A percentile compares a stretch with the other conserved stretches of the same genome.
These are phyloP conservation scores for Pleurotus eryngii DNA, from an alignment of 768 basidiomycete species.

Conservation along the genomic window DNA sequence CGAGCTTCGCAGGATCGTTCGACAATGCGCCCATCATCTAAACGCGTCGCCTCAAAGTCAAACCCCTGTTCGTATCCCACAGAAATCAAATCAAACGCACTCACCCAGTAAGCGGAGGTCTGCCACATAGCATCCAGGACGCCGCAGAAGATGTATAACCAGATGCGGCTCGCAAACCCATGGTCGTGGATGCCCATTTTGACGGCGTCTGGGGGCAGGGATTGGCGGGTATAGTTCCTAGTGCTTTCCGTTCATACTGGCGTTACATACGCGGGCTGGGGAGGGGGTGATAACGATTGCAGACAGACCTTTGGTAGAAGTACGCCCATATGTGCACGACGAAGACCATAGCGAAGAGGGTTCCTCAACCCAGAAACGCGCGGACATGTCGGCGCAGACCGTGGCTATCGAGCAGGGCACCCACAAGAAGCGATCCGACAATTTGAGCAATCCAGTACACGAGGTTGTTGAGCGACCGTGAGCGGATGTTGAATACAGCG, in stretches of 20 bases:
- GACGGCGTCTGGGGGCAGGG: slow-evolving; percentile 30
- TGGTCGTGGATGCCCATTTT: slow-evolving; percentile 60
- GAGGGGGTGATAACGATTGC: background rate
- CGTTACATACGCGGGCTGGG: background rate
- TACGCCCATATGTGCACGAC: slow-evolving; percentile 72
- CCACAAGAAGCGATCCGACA: slow-evolving; percentile 67
- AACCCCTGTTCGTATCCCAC: no score
- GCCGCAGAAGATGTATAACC: slow-evolving; percentile 70
- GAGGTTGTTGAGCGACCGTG: slow-evolving; percentile 71
- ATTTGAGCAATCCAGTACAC: slow-evolving; percentile 84
- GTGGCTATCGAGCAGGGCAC: slow-evolving; percentile 59
- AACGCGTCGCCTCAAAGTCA: no score
- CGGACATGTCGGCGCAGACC: slow-evolving; percentile 58
- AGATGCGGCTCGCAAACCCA: slow-evolving; percentile 50
- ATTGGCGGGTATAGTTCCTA: slow-evolving; percentile 58
- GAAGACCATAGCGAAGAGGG: slow-evolving; percentile 64
- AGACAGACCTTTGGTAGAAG: slow-evolving; percentile 62
- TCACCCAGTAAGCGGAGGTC: slow-evolving; percentile 63
- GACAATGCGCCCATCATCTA: slow-evolving; percentile 75
- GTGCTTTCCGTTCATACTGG: background rate
- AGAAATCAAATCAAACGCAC: no score
- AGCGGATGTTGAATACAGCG: slow-evolving; percentile 74
- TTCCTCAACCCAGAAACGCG: slow-evolving; percentile 64
- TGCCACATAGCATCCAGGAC: slow-evolving; percentile 84
- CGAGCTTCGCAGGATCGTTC: slow-evolving; percentile 75